Percentiles rank a stretch among this genome's conserved stretches.
These are phyloP conservation scores for Andrographis paniculata DNA, from an alignment of 305 asterid genomes.

Conservation along the genomic window DNA sequence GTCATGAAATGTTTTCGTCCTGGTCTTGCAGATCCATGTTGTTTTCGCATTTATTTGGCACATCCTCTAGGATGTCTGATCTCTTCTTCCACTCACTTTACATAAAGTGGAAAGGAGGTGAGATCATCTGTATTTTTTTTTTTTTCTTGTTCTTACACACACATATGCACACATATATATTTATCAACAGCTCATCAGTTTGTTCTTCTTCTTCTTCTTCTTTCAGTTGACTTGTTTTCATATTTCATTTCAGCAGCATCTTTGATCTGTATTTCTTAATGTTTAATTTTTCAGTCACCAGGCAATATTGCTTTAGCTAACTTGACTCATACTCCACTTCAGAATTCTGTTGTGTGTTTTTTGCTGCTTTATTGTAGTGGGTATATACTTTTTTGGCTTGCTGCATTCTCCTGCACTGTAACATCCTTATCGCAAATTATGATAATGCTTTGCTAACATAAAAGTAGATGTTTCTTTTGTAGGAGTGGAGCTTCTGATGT, in stretches of 20 bases:
- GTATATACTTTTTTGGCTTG: neutral
- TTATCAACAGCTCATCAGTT: no score
- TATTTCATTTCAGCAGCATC: neutral
- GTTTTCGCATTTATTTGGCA: constrained; percentile 9
- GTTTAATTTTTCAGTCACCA: constrained; percentile 10
- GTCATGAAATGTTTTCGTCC: constrained; percentile 7
- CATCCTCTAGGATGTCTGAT: neutral
- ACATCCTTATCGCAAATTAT: neutral
- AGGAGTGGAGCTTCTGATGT: constrained; percentile 9
- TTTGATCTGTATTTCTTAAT: constrained; percentile 5
- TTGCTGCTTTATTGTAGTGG: neutral
- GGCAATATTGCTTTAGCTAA: neutral
- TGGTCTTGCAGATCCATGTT: constrained; percentile 23
- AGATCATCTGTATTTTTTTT: no score
- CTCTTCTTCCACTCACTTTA: constrained; percentile 1
- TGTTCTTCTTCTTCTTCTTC: neutral
- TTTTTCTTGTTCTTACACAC: no score
- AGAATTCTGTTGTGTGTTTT: neutral
- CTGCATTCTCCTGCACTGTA: neutral
- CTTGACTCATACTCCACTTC: neutral
- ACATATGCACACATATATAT: no score
- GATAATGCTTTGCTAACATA: neutral
- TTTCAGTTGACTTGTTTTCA: neutral
- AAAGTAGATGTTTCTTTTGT: no score
- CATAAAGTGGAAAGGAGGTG: neutral